phyloP scores from a whole-genome alignment of 2,329 filamentous ascomycete species.

The Epicoccum nigrum region DNA sequence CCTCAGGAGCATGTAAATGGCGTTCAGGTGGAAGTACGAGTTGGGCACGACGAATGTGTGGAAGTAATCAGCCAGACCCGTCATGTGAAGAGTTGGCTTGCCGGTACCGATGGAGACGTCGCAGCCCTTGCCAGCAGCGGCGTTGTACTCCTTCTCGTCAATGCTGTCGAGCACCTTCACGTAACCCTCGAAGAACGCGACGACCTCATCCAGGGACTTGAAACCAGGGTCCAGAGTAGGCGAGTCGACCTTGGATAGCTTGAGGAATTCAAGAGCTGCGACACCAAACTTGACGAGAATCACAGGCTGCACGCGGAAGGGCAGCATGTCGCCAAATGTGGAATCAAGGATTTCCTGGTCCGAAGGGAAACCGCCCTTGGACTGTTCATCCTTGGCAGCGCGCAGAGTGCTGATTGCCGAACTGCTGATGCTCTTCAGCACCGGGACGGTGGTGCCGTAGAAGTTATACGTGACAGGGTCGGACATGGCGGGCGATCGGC shows the following conservation, averaged over 20 bases:
- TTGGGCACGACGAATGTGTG: slow-evolving; percentile 28
- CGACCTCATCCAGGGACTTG: slow-evolving; percentile 24
- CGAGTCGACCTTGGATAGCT: slow-evolving; percentile 8
- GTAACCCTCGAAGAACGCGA: slow-evolving; percentile 26
- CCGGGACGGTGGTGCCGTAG: slow-evolving; percentile 25
- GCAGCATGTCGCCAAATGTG: slow-evolving; percentile 26
- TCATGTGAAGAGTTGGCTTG: slow-evolving; percentile 21
- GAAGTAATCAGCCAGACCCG: slow-evolving; percentile 21
- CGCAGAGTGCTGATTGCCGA: slow-evolving; percentile 26
- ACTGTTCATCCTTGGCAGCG: slow-evolving; percentile 24
- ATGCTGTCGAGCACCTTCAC: slow-evolving; percentile 21
- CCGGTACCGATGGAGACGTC: slow-evolving; percentile 14
- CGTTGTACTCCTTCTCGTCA: slow-evolving; percentile 27
- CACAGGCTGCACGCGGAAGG: slow-evolving; percentile 29
- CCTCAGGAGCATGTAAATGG: slow-evolving; percentile 33
- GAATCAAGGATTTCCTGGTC: slow-evolving; percentile 27
- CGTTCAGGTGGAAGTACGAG: slow-evolving; percentile 32
- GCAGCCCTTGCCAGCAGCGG: slow-evolving; percentile 22
- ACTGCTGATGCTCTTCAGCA: slow-evolving; percentile 14
- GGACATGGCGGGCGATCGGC: slow-evolving; percentile 21
- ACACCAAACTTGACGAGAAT: slow-evolving; percentile 23
- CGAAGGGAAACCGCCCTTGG: slow-evolving; percentile 16
- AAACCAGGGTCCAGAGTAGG: slow-evolving; percentile 20
- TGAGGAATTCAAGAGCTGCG: slow-evolving; percentile 13
- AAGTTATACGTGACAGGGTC: slow-evolving; percentile 25